Percentiles rank a stretch among this genome's conserved stretches.
Conservation (phyloP, 768 basidiomycete species). For the Mycena latifolia region DNA sequence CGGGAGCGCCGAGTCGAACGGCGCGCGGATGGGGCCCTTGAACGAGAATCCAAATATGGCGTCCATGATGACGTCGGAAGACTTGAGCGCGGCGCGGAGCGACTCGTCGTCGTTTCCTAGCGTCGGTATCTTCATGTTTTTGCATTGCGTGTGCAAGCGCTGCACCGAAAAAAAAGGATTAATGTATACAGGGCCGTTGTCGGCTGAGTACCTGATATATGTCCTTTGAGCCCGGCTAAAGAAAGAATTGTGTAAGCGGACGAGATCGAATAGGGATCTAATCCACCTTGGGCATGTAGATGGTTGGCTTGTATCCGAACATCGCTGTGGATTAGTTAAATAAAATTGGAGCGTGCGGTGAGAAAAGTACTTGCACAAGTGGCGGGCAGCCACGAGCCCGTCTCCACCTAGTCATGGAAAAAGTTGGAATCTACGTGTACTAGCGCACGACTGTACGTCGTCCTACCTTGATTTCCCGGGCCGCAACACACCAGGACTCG, state of each 20-base stretch:
- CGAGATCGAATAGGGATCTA: too few species aligned
- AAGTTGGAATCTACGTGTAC: neutral
- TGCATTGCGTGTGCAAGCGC: constrained; percentile 88
- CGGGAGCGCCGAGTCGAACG: constrained; percentile 84
- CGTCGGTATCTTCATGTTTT: constrained; percentile 88
- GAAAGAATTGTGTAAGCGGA: constrained; percentile 8
- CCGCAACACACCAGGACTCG: constrained; percentile 96
- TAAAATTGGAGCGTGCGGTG: neutral
- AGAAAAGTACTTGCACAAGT: constrained; percentile 71
- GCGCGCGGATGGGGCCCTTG: constrained; percentile 87
- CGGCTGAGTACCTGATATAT: constrained; percentile 77
- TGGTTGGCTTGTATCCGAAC: constrained; percentile 91
- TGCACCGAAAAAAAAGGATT: constrained; percentile 43
- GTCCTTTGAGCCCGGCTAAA: constrained; percentile 92
- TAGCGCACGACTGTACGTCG: neutral
- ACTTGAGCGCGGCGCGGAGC: constrained; percentile 63
- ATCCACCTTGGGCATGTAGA: constrained; percentile 94
- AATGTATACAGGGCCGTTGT: neutral
- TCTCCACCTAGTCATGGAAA: constrained; percentile 74
- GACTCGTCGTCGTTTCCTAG: constrained; percentile 64
- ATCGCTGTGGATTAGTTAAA: constrained; percentile 64
- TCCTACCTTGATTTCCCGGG: constrained; percentile 90
- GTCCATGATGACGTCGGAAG: constrained; percentile 89
- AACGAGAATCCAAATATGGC: constrained; percentile 99
- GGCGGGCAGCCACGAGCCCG: constrained; percentile 95